These are phyloP conservation scores for Monilinia polystroma DNA, from an alignment of 2,329 filamentous ascomycete genomes.

Conservation along the genomic window DNA sequence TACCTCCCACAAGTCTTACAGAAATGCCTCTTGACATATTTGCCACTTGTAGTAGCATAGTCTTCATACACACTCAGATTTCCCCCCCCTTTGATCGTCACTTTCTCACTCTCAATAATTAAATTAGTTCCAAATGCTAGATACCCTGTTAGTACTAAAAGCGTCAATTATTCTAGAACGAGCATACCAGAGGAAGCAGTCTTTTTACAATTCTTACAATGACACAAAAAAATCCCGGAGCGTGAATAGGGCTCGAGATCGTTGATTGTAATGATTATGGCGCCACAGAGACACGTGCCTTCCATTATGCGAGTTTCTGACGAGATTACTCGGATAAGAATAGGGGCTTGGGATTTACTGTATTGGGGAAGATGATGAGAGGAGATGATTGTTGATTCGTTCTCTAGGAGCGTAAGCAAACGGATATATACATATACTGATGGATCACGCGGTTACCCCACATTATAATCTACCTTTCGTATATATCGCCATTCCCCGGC, in stretches of 20 bases:
- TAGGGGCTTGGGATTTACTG: neutral
- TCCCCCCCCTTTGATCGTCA: slow-evolving; percentile 43
- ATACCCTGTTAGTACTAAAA: neutral
- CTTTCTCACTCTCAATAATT: slow-evolving; percentile 43
- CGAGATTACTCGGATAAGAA: neutral
- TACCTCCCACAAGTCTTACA: slow-evolving; percentile 48
- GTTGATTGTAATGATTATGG: slow-evolving; percentile 49
- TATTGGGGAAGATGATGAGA: neutral
- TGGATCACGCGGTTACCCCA: too few species aligned
- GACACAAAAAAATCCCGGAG: slow-evolving; percentile 49
- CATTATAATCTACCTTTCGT: too few species aligned
- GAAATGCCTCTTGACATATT: slow-evolving; percentile 47
- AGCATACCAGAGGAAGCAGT: slow-evolving; percentile 10
- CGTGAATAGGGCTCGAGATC: slow-evolving; percentile 48
- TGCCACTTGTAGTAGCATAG: slow-evolving; percentile 47
- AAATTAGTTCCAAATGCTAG: slow-evolving; percentile 31
- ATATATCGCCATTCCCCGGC: too few species aligned
- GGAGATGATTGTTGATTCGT: neutral
- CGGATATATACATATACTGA: too few species aligned
- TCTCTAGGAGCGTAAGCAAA: neutral
- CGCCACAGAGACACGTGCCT: slow-evolving; percentile 48
- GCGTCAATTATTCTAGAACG: neutral
- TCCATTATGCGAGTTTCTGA: slow-evolving; percentile 25
- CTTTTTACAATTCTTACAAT: slow-evolving; percentile 47
- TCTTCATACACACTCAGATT: slow-evolving; percentile 49